These are phyloP conservation scores for Takashimella koratensis DNA, from an alignment of 1,284 basidiomycete genomes.

Conservation along the genomic window DNA sequence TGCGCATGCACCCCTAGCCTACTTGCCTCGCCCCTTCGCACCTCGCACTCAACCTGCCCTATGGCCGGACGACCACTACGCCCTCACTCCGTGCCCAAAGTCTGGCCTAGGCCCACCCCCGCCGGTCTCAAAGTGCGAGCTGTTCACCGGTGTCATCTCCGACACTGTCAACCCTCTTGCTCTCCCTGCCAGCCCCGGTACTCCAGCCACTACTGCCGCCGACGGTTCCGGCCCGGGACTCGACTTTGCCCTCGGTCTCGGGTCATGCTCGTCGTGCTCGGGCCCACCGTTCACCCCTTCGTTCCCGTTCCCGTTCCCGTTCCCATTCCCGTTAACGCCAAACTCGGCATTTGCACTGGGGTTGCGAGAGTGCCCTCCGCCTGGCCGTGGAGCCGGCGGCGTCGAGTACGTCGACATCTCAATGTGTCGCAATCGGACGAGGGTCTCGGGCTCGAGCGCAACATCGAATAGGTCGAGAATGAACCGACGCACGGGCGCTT, in stretches of 20 bases:
- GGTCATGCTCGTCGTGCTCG: slow-evolving; percentile 2
- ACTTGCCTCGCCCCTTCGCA: too few relatives aligned
- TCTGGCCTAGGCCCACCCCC: too few relatives aligned
- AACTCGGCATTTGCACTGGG: background rate
- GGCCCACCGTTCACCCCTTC: too few relatives aligned
- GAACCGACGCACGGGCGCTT: slow-evolving; percentile 82
- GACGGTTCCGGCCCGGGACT: slow-evolving; percentile 12
- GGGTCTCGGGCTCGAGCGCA: slow-evolving; percentile 53
- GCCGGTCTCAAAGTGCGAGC: background rate
- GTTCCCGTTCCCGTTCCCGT: background rate
- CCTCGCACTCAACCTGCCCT: too few relatives aligned
- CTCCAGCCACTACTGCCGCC: background rate
- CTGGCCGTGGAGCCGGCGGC: slow-evolving; percentile 2
- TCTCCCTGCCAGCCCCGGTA: background rate
- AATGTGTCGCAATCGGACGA: slow-evolving; percentile 29
- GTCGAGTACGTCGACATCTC: slow-evolving; percentile 12
- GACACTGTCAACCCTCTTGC: slow-evolving; percentile 23
- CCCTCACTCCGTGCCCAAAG: too few relatives aligned
- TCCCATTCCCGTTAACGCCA: background rate
- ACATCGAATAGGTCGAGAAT: slow-evolving; percentile 89
- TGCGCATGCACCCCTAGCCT: too few relatives aligned
- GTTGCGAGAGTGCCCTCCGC: too few relatives aligned
- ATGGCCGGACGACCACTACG: too few relatives aligned
- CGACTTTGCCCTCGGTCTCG: slow-evolving; percentile 9
- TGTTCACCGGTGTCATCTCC: slow-evolving; percentile 6